Evolutionary conservation across 257 asterid genomes (phyloP).

Genomic region (Nicotiana noctiflora): DNA sequence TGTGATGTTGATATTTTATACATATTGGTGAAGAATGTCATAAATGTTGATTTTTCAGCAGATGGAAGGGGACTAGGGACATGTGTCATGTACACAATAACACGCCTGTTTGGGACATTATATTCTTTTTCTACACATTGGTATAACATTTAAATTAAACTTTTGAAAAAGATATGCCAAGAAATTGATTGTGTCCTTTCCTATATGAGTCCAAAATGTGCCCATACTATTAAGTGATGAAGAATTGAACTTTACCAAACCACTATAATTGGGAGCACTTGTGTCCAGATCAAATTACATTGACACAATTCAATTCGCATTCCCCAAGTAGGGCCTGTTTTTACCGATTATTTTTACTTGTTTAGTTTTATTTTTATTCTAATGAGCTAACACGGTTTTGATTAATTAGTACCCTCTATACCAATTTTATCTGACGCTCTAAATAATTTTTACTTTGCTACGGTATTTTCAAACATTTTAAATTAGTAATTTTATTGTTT

Average conservation of each 20-base stretch:
- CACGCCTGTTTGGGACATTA: not conserved
- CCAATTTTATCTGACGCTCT: not conserved
- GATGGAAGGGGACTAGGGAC: not conserved
- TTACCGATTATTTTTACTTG: not conserved
- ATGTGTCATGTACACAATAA: not conserved
- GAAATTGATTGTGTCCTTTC: not conserved
- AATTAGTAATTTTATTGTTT: no score
- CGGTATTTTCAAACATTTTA: no score
- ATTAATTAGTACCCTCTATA: not conserved
- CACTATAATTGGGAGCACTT: constrained; percentile 2
- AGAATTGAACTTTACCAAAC: not conserved
- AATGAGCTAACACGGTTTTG: not conserved
- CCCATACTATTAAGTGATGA: not conserved
- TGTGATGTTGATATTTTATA: not conserved
- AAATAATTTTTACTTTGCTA: not conserved
- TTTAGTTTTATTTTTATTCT: not conserved
- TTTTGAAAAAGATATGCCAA: not conserved
- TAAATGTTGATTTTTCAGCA: not conserved
- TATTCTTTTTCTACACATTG: not conserved
- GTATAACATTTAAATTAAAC: not conserved
- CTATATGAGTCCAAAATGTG: not conserved
- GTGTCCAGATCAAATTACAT: not conserved
- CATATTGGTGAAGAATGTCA: not conserved
- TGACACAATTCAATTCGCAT: not conserved
- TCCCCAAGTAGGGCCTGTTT: not conserved